Evolutionary conservation across 345 rosid genomes (phyloP).

Genomic region (Eucalyptus cloeziana): DNA sequence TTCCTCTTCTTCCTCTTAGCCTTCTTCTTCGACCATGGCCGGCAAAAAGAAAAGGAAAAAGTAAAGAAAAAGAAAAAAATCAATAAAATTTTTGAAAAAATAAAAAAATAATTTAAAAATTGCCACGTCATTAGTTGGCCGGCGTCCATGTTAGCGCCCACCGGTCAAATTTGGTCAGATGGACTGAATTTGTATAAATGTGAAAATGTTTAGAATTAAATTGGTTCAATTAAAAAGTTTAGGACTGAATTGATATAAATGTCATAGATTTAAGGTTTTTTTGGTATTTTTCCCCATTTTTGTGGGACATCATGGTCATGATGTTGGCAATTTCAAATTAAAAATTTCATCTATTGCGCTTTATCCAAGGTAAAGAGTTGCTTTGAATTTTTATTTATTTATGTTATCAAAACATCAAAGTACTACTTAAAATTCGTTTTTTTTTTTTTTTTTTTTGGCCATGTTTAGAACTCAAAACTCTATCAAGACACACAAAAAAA

Average conservation of each 20-base stretch:
- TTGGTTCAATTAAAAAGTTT: too few species aligned
- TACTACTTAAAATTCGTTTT: not conserved
- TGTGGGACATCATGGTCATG: not conserved
- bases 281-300: too few species aligned
- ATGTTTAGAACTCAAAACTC: not conserved
- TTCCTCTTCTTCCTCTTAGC: too few species aligned
- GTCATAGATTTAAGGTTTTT: fast-evolving
- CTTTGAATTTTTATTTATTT: not conserved
- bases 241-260: fast-evolving
- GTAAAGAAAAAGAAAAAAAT: too few species aligned
- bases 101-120: too few species aligned
- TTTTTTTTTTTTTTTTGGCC: not conserved
- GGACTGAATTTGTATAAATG: too few species aligned
- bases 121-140: fast-evolving
- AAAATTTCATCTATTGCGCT: not conserved
- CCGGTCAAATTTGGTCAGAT: too few species aligned
- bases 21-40: too few species aligned
- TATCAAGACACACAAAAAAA: not conserved
- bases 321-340: not conserved
- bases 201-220: too few species aligned
- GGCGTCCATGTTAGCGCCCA: fast-evolving
- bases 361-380: too few species aligned
- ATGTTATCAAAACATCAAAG: not conserved
- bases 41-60: too few species aligned
- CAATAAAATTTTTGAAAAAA: too few species aligned